These are phyloP conservation scores for Paraphaeosphaeria sporulosa DNA, from an alignment of 2,329 filamentous ascomycete genomes.

Conservation along the genomic window DNA sequence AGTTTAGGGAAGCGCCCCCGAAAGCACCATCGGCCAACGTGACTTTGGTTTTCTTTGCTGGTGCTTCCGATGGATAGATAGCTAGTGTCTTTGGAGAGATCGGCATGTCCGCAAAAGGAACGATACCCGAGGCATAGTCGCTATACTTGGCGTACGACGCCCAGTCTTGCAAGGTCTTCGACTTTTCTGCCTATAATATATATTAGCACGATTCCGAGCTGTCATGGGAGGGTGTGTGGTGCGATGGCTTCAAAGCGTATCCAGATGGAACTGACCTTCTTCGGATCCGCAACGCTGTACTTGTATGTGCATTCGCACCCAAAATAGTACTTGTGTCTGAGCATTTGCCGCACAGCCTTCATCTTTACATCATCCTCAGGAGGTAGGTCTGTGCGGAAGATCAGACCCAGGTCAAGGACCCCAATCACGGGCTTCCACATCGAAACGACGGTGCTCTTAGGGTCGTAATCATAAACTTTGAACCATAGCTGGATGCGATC, in stretches of 20 bases:
- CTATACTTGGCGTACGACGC: not conserved
- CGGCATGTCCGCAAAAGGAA: conserved; percentile 6
- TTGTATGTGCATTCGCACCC: conserved; percentile 13
- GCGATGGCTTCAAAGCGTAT: no score
- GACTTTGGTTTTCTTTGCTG: conserved; percentile 1
- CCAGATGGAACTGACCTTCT: conserved; percentile 6
- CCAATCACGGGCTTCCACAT: conserved; percentile 16
- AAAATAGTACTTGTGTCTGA: conserved; percentile 16
- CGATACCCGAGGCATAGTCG: not conserved
- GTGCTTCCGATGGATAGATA: not conserved
- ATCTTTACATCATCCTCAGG: conserved; percentile 9
- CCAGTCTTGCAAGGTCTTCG: conserved; percentile 6
- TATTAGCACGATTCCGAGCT: not conserved
- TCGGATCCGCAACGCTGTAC: not conserved
- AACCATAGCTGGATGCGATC: conserved; percentile 13
- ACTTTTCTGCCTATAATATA: not conserved
- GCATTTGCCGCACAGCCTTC: conserved; percentile 9
- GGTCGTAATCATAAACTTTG: conserved; percentile 13
- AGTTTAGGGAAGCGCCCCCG: not conserved
- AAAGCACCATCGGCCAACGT: not conserved
- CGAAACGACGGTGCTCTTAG: not conserved
- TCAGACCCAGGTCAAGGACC: conserved; percentile 1
- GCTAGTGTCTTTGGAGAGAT: not conserved
- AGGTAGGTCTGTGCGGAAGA: conserved; percentile 6
- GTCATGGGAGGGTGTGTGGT: no score